phyloP scores from a whole-genome alignment of 495 filamentous ascomycete genomes.

The Entonaema liquescens region DNA sequence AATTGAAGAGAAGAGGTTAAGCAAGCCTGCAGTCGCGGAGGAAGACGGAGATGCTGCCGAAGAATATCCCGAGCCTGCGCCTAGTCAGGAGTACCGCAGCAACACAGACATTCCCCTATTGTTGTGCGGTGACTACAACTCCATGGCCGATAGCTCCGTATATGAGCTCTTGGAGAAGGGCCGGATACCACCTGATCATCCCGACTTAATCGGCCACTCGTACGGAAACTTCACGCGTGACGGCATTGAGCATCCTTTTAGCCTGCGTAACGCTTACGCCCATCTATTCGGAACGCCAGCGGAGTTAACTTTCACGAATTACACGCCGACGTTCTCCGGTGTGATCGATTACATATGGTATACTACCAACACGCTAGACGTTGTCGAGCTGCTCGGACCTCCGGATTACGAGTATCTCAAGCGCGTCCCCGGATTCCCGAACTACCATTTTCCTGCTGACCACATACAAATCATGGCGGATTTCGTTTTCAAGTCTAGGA shows the following conservation, averaged over 20 bases:
- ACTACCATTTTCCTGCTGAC: constrained; percentile 97
- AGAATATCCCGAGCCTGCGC: constrained; percentile 58
- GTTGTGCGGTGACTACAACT: constrained; percentile 96
- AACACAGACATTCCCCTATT: constrained; percentile 89
- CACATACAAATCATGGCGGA: constrained; percentile 93
- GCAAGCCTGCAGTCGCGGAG: constrained; percentile 69
- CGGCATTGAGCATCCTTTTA: constrained; percentile 94
- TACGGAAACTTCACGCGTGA: constrained; percentile 93
- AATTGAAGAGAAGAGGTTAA: constrained; percentile 79
- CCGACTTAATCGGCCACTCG: constrained; percentile 71
- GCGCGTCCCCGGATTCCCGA: constrained; percentile 92
- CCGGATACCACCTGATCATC: constrained; percentile 72
- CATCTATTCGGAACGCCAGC: constrained; percentile 69
- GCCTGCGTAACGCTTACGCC: constrained; percentile 85
- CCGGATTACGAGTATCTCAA: constrained; percentile 91
- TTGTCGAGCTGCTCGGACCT: constrained; percentile 85
- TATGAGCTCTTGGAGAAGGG: constrained; percentile 87
- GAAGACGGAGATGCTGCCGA: constrained; percentile 47
- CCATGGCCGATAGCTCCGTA: constrained; percentile 80
- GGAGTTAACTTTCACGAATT: constrained; percentile 95
- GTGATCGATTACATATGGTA: constrained; percentile 99
- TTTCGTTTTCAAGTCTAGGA: constrained; percentile 86
- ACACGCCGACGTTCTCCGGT: constrained; percentile 87
- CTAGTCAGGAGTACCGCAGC: constrained; percentile 75
- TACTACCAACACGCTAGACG: constrained; percentile 87